Evolutionary conservation across 1,284 basidiomycete genomes (phyloP).

Genomic region (Stereum hirsutum): DNA sequence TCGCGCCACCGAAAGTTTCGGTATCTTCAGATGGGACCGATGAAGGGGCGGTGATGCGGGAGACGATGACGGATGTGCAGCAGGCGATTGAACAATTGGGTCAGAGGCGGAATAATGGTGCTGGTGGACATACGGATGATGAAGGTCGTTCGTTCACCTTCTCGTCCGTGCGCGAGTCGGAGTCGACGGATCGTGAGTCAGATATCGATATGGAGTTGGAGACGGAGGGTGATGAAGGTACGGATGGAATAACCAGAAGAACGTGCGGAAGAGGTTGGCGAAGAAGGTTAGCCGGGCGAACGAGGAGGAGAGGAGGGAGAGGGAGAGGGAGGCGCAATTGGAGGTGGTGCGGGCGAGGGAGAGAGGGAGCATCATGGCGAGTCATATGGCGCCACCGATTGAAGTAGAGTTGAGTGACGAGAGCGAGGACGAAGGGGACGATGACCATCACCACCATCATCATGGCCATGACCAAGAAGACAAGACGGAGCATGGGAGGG

Average conservation of each 20-base stretch:
- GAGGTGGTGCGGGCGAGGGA: too few relatives aligned
- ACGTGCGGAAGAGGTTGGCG: conserved; percentile 60
- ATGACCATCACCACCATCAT: conserved; percentile 21
- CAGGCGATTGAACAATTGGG: conserved; percentile 78
- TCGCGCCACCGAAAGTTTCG: neutral
- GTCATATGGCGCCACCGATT: conserved; percentile 50
- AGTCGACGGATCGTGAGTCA: conserved; percentile 43
- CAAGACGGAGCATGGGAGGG: too few relatives aligned
- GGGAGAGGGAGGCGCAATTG: neutral
- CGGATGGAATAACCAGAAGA: conserved; percentile 61
- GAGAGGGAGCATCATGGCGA: too few relatives aligned
- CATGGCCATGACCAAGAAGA: conserved; percentile 66
- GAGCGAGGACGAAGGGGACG: conserved; percentile 57
- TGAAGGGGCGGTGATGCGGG: conserved; percentile 64
- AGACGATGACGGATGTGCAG: conserved; percentile 83
- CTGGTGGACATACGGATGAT: conserved; percentile 33
- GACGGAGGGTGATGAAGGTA: too few relatives aligned
- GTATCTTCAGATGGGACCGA: conserved; percentile 9
- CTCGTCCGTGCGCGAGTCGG: conserved; percentile 46
- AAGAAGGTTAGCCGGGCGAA: conserved; percentile 60
- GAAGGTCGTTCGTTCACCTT: conserved; percentile 70
- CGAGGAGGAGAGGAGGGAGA: conserved; percentile 20
- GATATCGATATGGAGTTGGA: conserved; percentile 40
- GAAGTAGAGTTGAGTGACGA: conserved; percentile 75
- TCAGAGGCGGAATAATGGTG: too few relatives aligned